Percentiles rank a stretch among this genome's conserved stretches.
Conservation (phyloP, 331 rosid species). For the Phaseolus coccineus region DNA sequence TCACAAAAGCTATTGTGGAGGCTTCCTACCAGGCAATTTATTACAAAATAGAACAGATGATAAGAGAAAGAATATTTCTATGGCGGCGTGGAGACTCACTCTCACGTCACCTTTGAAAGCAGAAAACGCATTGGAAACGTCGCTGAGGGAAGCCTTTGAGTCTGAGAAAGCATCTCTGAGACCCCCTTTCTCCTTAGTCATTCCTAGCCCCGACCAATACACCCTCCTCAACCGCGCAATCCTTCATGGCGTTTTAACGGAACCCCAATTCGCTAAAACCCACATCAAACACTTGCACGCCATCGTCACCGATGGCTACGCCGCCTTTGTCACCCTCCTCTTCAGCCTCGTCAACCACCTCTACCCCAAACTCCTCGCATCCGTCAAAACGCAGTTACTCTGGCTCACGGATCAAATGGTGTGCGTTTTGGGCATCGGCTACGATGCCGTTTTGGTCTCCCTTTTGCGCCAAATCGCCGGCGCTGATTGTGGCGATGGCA, state of each 20-base stretch:
- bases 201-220: conserved; percentile 63
- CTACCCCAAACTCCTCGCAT: conserved; percentile 59
- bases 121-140: conserved; percentile 52
- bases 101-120: conserved; percentile 50
- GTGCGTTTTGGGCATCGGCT: conserved; percentile 61
- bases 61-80: background rate
- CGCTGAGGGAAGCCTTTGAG: conserved; percentile 60
- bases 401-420: conserved; percentile 64
- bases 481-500: conserved; percentile 65
- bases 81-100: conserved; percentile 59
- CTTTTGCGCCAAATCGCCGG: conserved; percentile 72
- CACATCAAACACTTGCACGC: conserved; percentile 82
- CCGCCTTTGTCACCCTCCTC: conserved; percentile 50
- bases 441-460: conserved; percentile 55
- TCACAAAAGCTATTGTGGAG: too few species aligned
- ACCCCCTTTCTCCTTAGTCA: conserved; percentile 68
- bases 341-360: conserved; percentile 51
- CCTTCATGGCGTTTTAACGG: conserved; percentile 60
- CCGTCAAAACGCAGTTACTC: conserved; percentile 60
- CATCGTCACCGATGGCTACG: conserved; percentile 70
- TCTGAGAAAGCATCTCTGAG: conserved; percentile 57
- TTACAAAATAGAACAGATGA: too few species aligned
- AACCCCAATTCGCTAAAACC: conserved; percentile 62
- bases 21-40: too few species aligned
- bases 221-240: conserved; percentile 64